phyloP scores from a whole-genome alignment of 371 early-diverging fungal genomes.

The Rhizopus stolonifer region DNA sequence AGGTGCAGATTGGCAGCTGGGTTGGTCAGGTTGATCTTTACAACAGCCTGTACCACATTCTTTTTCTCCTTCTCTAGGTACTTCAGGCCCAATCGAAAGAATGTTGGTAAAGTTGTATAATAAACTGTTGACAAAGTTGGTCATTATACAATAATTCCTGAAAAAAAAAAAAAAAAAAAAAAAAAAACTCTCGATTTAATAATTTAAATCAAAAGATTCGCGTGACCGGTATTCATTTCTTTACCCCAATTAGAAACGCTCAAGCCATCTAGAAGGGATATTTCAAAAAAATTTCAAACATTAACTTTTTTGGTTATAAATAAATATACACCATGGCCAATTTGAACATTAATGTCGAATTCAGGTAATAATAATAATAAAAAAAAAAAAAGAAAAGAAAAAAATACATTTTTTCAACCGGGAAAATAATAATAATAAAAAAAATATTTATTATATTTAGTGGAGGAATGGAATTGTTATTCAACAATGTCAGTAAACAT shows the following conservation, averaged over 20 bases:
- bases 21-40: slow-evolving; percentile 16
- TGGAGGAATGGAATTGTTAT: slow-evolving; percentile 94
- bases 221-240: slow-evolving; percentile 1
- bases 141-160: slow-evolving; percentile 30
- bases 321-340: slow-evolving; percentile 16
- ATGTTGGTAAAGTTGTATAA: slow-evolving; percentile 46
- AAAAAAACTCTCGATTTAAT: slow-evolving; percentile 1
- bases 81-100: slow-evolving; percentile 41
- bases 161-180: slow-evolving; percentile 5
- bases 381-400: not conserved
- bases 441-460: no score
- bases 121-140: slow-evolving; percentile 40
- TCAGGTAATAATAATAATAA: slow-evolving; percentile 16
- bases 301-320: not conserved
- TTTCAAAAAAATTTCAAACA: not conserved
- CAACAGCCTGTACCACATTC: slow-evolving; percentile 33
- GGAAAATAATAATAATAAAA: no score
- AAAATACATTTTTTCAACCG: no score
- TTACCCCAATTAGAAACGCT: no score
- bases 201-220: not conserved
- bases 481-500: slow-evolving; percentile 71
- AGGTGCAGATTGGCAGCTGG: no score
- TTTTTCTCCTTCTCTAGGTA: slow-evolving; percentile 17
- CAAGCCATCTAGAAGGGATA: no score
- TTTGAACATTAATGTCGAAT: slow-evolving; percentile 22